Conservation (phyloP, 2,329 filamentous ascomycete genomes). For the Fusarium coicis region DNA sequence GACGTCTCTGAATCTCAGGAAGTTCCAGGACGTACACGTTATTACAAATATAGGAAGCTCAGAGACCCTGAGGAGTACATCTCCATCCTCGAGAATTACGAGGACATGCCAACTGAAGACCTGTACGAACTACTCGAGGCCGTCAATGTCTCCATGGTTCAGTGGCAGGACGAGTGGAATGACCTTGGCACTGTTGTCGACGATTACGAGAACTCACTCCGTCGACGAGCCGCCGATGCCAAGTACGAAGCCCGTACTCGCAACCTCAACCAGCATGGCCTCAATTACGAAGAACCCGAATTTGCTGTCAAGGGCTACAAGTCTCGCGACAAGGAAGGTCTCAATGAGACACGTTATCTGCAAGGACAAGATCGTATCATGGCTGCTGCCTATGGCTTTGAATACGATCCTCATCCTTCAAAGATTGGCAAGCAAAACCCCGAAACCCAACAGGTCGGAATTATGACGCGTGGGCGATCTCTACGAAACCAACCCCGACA, state of each 20-base stretch:
- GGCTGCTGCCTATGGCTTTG: conserved; percentile 69
- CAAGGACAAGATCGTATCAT: conserved; percentile 67
- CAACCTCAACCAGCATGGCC: conserved; percentile 53
- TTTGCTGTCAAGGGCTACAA: conserved; percentile 66
- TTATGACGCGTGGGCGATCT: conserved; percentile 62
- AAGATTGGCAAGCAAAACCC: conserved; percentile 70
- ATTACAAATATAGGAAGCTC: conserved; percentile 61
- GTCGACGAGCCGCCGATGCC: conserved; percentile 60
- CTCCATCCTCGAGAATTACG: conserved; percentile 60
- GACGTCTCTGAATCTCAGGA: conserved; percentile 52
- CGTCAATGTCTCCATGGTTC: conserved; percentile 57
- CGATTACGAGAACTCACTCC: conserved; percentile 66
- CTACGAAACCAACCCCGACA: conserved; percentile 67
- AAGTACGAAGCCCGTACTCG: conserved; percentile 59
- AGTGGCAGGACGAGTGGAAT: conserved; percentile 67
- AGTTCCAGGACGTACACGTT: conserved; percentile 41
- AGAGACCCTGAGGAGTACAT: conserved; percentile 62
- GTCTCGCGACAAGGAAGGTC: conserved; percentile 56
- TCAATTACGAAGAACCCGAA: conserved; percentile 61
- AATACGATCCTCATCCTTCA: conserved; percentile 67
- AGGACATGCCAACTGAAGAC: conserved; percentile 59
- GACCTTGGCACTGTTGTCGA: conserved; percentile 62
- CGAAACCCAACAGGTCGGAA: conserved; percentile 61
- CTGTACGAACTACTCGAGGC: conserved; percentile 58
- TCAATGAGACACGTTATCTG: conserved; percentile 58